A percentile compares a stretch with the other conserved stretches of the same genome.
phyloP scores from a whole-genome alignment of 495 filamentous ascomycete genomes.

The Penicillium chermesinum region DNA sequence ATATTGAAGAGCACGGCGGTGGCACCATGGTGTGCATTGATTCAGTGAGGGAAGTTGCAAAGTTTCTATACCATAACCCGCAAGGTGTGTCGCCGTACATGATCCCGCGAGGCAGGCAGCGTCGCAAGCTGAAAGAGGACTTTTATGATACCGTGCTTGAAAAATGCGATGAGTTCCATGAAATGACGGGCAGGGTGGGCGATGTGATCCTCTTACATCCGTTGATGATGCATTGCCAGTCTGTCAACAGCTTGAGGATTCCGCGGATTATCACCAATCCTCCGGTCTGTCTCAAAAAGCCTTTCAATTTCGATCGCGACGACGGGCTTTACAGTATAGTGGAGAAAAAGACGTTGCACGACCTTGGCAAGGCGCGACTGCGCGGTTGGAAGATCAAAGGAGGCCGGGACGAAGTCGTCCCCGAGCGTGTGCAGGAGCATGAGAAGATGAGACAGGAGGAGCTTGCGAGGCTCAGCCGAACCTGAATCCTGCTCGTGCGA shows the following conservation, averaged over 20 bases:
- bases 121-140: conserved; percentile 34
- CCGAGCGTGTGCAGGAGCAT: conserved; percentile 35
- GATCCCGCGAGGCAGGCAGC: conserved; percentile 46
- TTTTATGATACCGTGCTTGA: conserved; percentile 53
- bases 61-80: conserved; percentile 59
- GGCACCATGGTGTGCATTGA: conserved; percentile 63
- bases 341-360: conserved; percentile 58
- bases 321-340: conserved; percentile 60
- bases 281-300: conserved; percentile 56
- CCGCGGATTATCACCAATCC: conserved; percentile 71
- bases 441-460: conserved; percentile 38
- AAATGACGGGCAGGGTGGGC: conserved; percentile 59
- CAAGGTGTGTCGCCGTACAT: conserved; percentile 65
- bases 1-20: conserved; percentile 57
- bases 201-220: conserved; percentile 69
- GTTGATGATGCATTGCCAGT: conserved; percentile 66
- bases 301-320: conserved; percentile 59
- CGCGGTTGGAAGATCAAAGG: conserved; percentile 57
- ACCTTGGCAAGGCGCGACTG: conserved; percentile 54
- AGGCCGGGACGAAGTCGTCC: conserved; percentile 45
- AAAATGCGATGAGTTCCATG: conserved; percentile 52
- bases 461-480: conserved; percentile 13
- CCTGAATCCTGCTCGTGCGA: background rate
- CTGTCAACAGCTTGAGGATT: conserved; percentile 53
- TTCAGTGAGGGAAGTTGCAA: conserved; percentile 53